Base-by-base conservation (phyloP, 768 basidiomycete genomes). In the Leccinum truebloodii region DNA sequence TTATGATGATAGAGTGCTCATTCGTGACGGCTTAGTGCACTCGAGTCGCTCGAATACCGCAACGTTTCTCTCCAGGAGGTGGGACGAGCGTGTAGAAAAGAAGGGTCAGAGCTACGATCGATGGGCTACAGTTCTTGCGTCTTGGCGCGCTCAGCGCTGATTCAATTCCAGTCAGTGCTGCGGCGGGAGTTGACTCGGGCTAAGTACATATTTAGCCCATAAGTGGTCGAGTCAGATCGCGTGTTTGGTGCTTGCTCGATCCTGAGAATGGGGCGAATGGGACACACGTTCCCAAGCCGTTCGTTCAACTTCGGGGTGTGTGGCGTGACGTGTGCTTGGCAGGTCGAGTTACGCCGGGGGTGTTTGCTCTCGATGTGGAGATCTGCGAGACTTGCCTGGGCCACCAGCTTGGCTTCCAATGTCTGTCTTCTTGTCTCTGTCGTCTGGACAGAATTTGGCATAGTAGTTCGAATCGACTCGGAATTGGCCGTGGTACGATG, bases 271-370 rank as follows among this genome's bases (percentile, higher is more conserved):
- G 18, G 20, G 12, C 20, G 18, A 48, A 6, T 22, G 14, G 8
- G 34, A 52, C 59, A 48, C 67, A 67, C 63, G 61, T 69, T 69
- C 58, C 59, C 54, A 44, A n/a, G 18, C 39, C 39, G 39, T 41
- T 44, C 34, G 34, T 34, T 34, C 34, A 34, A 34, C 34, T 34
- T 34, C 6, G 14, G 35, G 35, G 13, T 37, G 41, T 44, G 70
- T 69, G 65, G 66, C 64, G 70, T 69, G 70, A 60, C 62, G 14
- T 28, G 20, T 52, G 48, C 49, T 32, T 37, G 41, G n/a, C 41
- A 44, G 41, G 41, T 20, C 9, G n/a, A 44, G 41, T 37, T 52
- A 14, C 37, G 2, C 62, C 44, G 52, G 10, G 10, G 10, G 32
- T 24, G 22, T 44, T 37, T 13, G 24, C 48, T 55, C 59, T 48